Base-by-base conservation (phyloP, 148 eudicot species). In the Fagopyrum tataricum region DNA sequence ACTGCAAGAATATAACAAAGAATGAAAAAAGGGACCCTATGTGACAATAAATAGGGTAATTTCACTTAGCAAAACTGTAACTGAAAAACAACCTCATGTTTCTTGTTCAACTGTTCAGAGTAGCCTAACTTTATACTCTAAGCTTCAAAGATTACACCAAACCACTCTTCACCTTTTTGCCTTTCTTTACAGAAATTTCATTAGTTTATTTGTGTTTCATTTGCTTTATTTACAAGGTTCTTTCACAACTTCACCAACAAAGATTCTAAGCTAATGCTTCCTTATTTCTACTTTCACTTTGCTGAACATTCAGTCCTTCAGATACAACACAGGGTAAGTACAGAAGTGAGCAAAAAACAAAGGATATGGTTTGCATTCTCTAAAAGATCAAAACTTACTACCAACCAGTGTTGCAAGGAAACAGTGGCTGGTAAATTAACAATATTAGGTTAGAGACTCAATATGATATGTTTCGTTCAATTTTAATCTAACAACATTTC, bases 1-100 rank as follows among this genome's bases (percentile, higher is more conserved):
- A 87, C 99, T 95, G 90, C 83, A 82, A 74, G 42, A 82, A 48
- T 47, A n/a, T 2, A 69, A 71, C 55, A 70, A 40, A 79, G 44
- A 77, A 20, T 24, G 44, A 44, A 52, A 10, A 31, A 73, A 23
- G 48, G 73, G 41, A 48, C 23, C 18, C 14, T 24, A 49, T 69
- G 67, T 26, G 23, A 20, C 39, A 72, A 70, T n/a, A 43, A 41
- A 71, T 44, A 40, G 5, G 69, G 20, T 2, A 64, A n/a, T 64
- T 61, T 64, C 69, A 64, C 44, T 64, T 62, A 18, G 44, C 56
- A 47, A 23, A 46, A 23, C 5, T 6, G 4, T 11, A 46, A 47
- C 56, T 26, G 18, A 64, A 64, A 61, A 14, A 61, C 10, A 46
- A 8, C 10, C 49, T 8, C 49, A 46, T 8, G 13, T 46, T 46